Percentiles rank a stretch among this genome's conserved stretches.
Evolutionary conservation across 768 basidiomycete species (phyloP).

Genomic region (Phlebiopsis gigantea): DNA sequence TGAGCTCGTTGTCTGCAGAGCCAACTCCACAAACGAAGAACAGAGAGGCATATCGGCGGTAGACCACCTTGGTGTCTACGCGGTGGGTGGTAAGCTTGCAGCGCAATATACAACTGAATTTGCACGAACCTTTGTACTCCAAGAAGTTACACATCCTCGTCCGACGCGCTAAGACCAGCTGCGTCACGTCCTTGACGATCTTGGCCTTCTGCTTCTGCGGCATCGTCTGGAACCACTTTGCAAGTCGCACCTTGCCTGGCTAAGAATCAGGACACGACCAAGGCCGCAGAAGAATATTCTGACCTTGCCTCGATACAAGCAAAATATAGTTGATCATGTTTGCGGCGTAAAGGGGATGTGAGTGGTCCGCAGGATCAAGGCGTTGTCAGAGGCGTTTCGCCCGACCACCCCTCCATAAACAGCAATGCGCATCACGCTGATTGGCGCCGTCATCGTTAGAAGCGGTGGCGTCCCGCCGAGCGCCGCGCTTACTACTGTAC

Average conservation of each 20-base stretch:
- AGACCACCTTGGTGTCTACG: constrained; percentile 81
- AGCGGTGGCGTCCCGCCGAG: neutral
- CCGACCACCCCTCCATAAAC: neutral
- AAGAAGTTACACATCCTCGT: constrained; percentile 94
- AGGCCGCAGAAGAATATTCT: neutral
- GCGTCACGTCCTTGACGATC: constrained; percentile 94
- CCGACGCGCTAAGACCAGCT: constrained; percentile 81
- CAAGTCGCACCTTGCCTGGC: constrained; percentile 85
- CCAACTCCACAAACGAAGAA: constrained; percentile 92
- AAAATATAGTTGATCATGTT: constrained; percentile 89
- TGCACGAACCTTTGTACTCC: constrained; percentile 86
- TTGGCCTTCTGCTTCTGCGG: constrained; percentile 77
- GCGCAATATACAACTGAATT: neutral
- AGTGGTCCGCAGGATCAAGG: neutral
- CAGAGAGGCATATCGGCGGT: constrained; percentile 90
- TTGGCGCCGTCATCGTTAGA: neutral
- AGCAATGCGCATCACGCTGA: constrained; percentile 2
- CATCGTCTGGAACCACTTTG: constrained; percentile 94
- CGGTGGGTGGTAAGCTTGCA: constrained; percentile 18
- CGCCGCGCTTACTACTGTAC: neutral
- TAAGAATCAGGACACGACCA: neutral
- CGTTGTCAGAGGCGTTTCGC: neutral
- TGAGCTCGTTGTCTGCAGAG: constrained; percentile 83
- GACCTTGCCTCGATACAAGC: constrained; percentile 88
- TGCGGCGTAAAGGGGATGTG: neutral